phyloP scores from a whole-genome alignment of 192 early-diverging fungal genomes.

The Gryganskiella cystojenkinii region DNA sequence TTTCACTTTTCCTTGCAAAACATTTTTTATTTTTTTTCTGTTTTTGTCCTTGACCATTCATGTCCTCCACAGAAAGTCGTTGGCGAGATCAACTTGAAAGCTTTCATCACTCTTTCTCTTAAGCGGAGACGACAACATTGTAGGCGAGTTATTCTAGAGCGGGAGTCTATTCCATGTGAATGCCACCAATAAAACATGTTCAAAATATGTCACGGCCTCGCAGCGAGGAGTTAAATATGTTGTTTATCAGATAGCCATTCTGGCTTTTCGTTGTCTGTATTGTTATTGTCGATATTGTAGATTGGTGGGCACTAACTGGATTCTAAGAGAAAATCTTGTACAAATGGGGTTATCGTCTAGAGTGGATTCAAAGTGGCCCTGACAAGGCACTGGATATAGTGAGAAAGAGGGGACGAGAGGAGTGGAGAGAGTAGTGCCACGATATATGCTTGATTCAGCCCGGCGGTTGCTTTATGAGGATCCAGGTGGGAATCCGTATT shows the following conservation, averaged over 20 bases:
- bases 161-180: too few relatives aligned
- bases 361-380: not conserved
- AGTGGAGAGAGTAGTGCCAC: not conserved
- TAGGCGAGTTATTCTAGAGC: too few relatives aligned
- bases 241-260: too few relatives aligned
- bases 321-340: conserved; percentile 10
- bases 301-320: too few relatives aligned
- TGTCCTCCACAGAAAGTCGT: not conserved
- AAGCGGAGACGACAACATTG: not conserved
- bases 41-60: not conserved
- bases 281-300: too few relatives aligned
- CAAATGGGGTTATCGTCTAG: not conserved
- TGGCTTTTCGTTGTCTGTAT: too few relatives aligned
- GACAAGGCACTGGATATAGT: too few relatives aligned
- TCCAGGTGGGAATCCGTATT: not conserved
- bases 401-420: not conserved
- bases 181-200: too few relatives aligned
- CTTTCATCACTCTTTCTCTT: not conserved
- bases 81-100: not conserved
- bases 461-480: not conserved
- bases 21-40: not conserved
- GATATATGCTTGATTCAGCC: not conserved
- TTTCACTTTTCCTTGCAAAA: not conserved
- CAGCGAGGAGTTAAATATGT: too few relatives aligned
- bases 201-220: too few relatives aligned